Base-by-base conservation (phyloP, 2,329 filamentous ascomycete species). In the Coleophoma crateriformis region DNA sequence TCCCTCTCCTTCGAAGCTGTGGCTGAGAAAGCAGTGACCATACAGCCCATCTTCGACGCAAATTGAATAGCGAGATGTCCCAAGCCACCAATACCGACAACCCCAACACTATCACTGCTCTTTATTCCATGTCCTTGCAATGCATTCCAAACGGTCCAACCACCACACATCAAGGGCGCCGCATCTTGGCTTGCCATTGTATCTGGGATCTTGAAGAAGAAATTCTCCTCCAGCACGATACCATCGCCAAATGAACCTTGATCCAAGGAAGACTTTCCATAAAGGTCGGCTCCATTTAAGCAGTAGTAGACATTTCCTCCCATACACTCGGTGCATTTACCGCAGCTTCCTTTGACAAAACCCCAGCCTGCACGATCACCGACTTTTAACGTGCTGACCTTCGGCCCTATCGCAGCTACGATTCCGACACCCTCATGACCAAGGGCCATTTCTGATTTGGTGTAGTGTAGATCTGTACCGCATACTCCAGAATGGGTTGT, bases 401-500 rank as follows among this genome's bases (percentile, higher is more conserved):
- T 58, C 1, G 66, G 58, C 1, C 74, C 73, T 14, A 68, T 55
- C 13, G 45, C 57, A 45, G 67, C 59, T 5, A 77, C 66, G 32
- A 71, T 45, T 7, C 74, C 74, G 19, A 73, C 65, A 33, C 74
- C 71, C 57, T 78, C 74, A 52, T 77, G 73, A 14, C 74, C 74
- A 1, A 76, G 64, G 7, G 54, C 67, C 59, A 67, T 66, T 42
- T 68, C 64, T 3, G 37, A 65, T 1, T 33, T 42, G 14, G 20
- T 52, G 48, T 60, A 65, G 54, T 73, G 68, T 33, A 70, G 49
- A 47, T 72, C 75, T 7, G 84, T 87, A 44, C 79, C 81, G 63
- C 84, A 87, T 43, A 86, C 70, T 14, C 84, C 83, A 2, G 81
- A 83, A 49, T 81, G 79, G 7, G 81, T 86, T 50, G 86, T 71